Conservation (phyloP, 345 rosid genomes). For the Camelina sativa region DNA sequence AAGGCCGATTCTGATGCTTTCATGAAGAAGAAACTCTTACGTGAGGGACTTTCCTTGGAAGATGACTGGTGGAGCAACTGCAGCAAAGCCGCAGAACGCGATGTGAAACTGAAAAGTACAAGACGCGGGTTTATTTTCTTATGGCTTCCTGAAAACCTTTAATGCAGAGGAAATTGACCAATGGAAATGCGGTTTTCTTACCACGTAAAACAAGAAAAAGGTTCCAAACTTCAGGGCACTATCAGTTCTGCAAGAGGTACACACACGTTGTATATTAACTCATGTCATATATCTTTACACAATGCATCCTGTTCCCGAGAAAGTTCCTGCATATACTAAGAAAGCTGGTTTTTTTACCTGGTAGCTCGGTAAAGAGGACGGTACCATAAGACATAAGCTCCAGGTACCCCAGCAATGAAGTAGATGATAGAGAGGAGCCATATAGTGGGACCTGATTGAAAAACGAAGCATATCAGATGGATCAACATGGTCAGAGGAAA, state of each 20-base stretch:
- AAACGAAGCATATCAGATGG: slow-evolving; percentile 29
- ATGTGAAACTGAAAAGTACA: slow-evolving; percentile 71
- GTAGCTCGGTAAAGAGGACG: slow-evolving; percentile 96
- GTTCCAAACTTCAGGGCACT: slow-evolving; percentile 95
- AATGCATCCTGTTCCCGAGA: not conserved
- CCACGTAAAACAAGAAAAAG: slow-evolving; percentile 83
- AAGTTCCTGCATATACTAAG: slow-evolving; percentile 19
- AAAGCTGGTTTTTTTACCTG: slow-evolving; percentile 60
- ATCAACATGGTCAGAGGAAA: slow-evolving; percentile 11
- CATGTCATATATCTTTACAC: slow-evolving; percentile 5
- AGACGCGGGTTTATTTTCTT: slow-evolving; percentile 23
- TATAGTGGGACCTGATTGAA: slow-evolving; percentile 70
- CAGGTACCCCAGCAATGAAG: slow-evolving; percentile 87
- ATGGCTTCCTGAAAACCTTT: slow-evolving; percentile 17
- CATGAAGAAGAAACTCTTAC: slow-evolving; percentile 54
- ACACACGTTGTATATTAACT: slow-evolving; percentile 6
- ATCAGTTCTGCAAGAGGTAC: slow-evolving; percentile 77
- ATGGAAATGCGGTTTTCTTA: slow-evolving; percentile 45
- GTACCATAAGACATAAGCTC: slow-evolving; percentile 89
- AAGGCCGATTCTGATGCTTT: slow-evolving; percentile 27
- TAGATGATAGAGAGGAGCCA: slow-evolving; percentile 98
- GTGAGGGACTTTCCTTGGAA: slow-evolving; percentile 96
- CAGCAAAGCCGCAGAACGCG: slow-evolving; percentile 81
- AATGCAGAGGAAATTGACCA: slow-evolving; percentile 19
- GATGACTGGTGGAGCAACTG: slow-evolving; percentile 90